Percentiles rank a stretch among this genome's conserved stretches.
Conservation (phyloP, 169 alveolate species). For the Amoebophrya sp. region DNA sequence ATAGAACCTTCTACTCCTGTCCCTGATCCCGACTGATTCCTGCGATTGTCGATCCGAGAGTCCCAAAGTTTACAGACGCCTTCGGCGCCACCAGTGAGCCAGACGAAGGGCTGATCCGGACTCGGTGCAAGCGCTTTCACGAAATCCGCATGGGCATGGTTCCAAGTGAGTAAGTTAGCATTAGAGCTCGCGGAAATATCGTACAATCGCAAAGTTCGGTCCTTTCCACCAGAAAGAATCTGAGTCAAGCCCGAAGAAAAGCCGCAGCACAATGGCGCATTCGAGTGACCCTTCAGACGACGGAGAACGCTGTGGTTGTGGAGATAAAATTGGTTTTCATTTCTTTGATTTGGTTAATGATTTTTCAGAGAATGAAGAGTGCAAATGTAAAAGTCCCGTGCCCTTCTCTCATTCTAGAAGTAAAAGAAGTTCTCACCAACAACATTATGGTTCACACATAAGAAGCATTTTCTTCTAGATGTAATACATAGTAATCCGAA, state of each 20-base stretch:
- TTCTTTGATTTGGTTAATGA: too few species aligned
- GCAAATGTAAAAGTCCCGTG: neutral
- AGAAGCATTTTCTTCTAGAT: too few species aligned
- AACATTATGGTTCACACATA: too few species aligned
- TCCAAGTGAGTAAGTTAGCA: neutral
- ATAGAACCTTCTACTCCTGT: too few species aligned
- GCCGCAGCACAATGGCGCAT: neutral
- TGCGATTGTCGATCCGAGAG: neutral
- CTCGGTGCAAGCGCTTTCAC: neutral
- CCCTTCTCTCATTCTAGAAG: neutral
- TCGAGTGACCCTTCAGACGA: neutral
- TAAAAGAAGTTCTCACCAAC: too few species aligned
- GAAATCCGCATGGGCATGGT: slow-evolving; percentile 21
- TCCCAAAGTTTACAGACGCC: neutral
- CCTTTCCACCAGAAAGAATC: neutral
- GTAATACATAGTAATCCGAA: neutral
- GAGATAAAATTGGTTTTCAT: too few species aligned
- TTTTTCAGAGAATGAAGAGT: neutral
- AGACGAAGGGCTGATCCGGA: neutral
- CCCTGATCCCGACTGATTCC: too few species aligned
- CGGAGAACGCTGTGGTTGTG: neutral
- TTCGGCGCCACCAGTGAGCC: neutral
- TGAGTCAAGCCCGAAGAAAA: neutral
- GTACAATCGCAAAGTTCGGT: neutral
- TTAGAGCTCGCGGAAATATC: neutral